Evolutionary conservation across 371 early-diverging fungal species (phyloP).

Genomic region (Mortierella sp.): DNA sequence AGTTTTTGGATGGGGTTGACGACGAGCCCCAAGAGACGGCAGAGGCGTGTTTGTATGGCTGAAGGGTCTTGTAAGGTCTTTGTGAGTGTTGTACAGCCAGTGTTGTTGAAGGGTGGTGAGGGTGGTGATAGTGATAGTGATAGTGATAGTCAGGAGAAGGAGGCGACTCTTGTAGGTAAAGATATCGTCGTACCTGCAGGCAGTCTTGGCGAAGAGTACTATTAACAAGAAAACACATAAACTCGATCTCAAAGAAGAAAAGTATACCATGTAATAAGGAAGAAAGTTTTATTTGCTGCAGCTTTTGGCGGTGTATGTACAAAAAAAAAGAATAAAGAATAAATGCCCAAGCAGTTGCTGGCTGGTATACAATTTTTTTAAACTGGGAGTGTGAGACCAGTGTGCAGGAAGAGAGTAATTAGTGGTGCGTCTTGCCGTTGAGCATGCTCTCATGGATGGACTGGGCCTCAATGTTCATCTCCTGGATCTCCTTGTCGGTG

Average conservation of each 20-base stretch:
- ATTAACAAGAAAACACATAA: neutral
- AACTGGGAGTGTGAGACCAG: slow-evolving; percentile 16
- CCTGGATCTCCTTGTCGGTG: slow-evolving; percentile 40
- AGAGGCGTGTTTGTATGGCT: slow-evolving; percentile 24
- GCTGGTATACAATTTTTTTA: slow-evolving; percentile 17
- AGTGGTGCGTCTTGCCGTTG: slow-evolving; percentile 24
- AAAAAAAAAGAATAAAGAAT: neutral
- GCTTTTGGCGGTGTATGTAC: neutral
- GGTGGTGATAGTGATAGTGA: no score
- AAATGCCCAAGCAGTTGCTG: neutral
- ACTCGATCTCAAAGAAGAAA: neutral
- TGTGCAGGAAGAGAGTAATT: neutral
- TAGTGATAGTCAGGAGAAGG: neutral
- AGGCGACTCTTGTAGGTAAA: neutral
- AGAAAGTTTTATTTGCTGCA: neutral
- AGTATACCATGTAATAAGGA: neutral
- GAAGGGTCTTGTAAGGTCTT: slow-evolving; percentile 66
- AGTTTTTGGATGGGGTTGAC: slow-evolving; percentile 31
- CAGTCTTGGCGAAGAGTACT: neutral
- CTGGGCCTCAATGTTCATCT: slow-evolving; percentile 49
- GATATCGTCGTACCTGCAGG: neutral
- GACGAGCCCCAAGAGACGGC: slow-evolving; percentile 23
- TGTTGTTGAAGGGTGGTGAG: neutral
- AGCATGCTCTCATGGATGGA: slow-evolving; percentile 49
- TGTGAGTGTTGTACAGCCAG: slow-evolving; percentile 25